Conservation (phyloP, 2,329 filamentous ascomycete genomes). For the Aschersonia sp. region DNA sequence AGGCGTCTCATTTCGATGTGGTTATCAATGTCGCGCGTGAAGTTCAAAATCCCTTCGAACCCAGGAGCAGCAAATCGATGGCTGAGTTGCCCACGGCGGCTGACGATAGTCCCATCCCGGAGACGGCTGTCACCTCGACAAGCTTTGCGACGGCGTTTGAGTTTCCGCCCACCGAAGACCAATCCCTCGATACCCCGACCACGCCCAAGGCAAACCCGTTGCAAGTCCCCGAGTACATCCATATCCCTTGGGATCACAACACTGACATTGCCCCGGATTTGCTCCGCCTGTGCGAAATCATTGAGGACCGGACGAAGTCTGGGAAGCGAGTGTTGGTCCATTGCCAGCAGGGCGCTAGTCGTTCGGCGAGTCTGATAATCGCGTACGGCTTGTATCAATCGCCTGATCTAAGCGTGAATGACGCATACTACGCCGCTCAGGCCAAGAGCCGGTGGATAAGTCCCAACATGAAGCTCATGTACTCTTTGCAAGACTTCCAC, state of each 20-base stretch:
- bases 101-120: constrained; percentile 28
- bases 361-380: constrained; percentile 74
- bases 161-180: constrained; percentile 26
- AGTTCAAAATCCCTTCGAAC: constrained; percentile 59
- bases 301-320: constrained; percentile 55
- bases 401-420: constrained; percentile 62
- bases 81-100: constrained; percentile 11
- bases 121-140: constrained; percentile 41
- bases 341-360: constrained; percentile 75
- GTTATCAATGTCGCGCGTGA: constrained; percentile 77
- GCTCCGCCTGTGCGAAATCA: constrained; percentile 58
- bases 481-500: constrained; percentile 73
- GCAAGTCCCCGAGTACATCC: constrained; percentile 64
- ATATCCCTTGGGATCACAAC: constrained; percentile 80
- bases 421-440: constrained; percentile 71
- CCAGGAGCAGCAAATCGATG: constrained; percentile 11
- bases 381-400: constrained; percentile 74
- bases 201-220: constrained; percentile 34
- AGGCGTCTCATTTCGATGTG: constrained; percentile 65
- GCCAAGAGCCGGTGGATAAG: constrained; percentile 76
- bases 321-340: constrained; percentile 71
- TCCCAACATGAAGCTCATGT: constrained; percentile 84
- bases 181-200: constrained; percentile 32
- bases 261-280: constrained; percentile 71
- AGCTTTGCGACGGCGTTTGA: constrained; percentile 50